Evolutionary conservation across 352 stramenopile species (phyloP).

Genomic region (Achlya hypogyna): DNA sequence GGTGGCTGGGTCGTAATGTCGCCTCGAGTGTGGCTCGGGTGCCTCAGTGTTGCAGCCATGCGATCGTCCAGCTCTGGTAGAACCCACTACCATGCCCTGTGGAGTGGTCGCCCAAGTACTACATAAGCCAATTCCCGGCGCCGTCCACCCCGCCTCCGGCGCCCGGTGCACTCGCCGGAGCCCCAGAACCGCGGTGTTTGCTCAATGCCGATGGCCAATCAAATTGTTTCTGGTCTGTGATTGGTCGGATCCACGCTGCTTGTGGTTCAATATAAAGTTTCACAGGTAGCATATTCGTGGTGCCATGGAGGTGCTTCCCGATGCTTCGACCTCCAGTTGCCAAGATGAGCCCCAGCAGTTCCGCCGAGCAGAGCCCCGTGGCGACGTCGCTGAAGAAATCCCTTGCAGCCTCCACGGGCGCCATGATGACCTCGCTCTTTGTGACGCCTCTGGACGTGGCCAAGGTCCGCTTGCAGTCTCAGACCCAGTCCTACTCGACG

Average conservation of each 20-base stretch:
- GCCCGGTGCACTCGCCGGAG: background rate
- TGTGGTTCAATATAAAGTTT: background rate
- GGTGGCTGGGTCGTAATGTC: too few relatives aligned
- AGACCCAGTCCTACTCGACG: constrained; percentile 28
- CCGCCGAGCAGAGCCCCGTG: background rate
- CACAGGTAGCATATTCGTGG: background rate
- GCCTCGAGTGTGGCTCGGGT: too few relatives aligned
- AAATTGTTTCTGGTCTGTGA: background rate
- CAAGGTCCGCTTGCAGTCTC: constrained; percentile 72
- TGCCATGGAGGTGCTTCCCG: background rate
- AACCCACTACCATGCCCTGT: too few relatives aligned
- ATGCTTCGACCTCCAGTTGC: background rate
- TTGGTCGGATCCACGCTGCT: constrained; percentile 3
- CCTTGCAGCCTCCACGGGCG: constrained; percentile 49
- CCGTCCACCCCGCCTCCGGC: background rate
- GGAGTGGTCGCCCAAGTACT: too few relatives aligned
- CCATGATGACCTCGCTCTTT: constrained; percentile 73
- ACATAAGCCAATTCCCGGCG: background rate
- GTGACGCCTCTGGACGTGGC: constrained; percentile 75
- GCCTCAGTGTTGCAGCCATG: too few relatives aligned
- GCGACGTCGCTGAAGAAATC: constrained; percentile 50
- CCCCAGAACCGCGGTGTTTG: background rate
- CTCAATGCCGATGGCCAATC: constrained; percentile 7
- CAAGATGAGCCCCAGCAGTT: background rate
- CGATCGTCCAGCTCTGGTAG: too few relatives aligned